These are phyloP conservation scores for Macrocystidia cucumis DNA, from an alignment of 1,284 basidiomycete genomes.

Conservation along the genomic window DNA sequence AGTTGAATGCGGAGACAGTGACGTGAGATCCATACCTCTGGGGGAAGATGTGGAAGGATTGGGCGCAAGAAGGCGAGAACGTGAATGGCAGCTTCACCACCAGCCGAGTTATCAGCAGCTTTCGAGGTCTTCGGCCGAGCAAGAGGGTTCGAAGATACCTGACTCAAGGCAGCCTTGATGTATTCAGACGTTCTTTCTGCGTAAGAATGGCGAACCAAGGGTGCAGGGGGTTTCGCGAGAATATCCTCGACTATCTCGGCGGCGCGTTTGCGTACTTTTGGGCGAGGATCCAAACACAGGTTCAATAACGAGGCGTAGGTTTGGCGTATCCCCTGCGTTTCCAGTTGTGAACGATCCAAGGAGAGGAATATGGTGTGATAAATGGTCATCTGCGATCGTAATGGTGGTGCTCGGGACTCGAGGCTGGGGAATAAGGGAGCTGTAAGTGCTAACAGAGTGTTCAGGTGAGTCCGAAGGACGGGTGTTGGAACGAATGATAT, in stretches of 20 bases:
- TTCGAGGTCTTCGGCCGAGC: conserved; percentile 43
- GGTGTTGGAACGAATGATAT: conserved; percentile 72
- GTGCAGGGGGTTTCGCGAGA: conserved; percentile 68
- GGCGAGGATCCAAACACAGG: conserved; percentile 80
- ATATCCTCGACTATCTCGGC: conserved; percentile 81
- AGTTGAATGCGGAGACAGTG: conserved; percentile 11
- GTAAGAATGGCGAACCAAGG: conserved; percentile 80
- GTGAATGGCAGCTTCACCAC: conserved; percentile 74
- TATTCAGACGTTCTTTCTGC: conserved; percentile 74
- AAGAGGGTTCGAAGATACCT: conserved; percentile 56
- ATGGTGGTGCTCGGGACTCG: conserved; percentile 55
- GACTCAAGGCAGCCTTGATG: conserved; percentile 60
- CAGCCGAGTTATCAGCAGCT: conserved; percentile 50
- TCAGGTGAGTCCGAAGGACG: conserved; percentile 63
- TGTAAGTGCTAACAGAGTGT: conserved; percentile 60
- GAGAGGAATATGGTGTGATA: conserved; percentile 61
- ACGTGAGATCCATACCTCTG: conserved; percentile 41
- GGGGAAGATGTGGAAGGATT: conserved; percentile 53
- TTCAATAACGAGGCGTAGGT: conserved; percentile 76
- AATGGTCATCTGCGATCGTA: conserved; percentile 71
- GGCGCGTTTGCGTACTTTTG: conserved; percentile 91
- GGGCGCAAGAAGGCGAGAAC: conserved; percentile 71
- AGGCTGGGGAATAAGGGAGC: conserved; percentile 71
- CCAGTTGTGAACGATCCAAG: conserved; percentile 68
- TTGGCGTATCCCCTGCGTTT: conserved; percentile 62